phyloP scores from a whole-genome alignment of 768 basidiomycete species.

The Mycena polygramma region DNA sequence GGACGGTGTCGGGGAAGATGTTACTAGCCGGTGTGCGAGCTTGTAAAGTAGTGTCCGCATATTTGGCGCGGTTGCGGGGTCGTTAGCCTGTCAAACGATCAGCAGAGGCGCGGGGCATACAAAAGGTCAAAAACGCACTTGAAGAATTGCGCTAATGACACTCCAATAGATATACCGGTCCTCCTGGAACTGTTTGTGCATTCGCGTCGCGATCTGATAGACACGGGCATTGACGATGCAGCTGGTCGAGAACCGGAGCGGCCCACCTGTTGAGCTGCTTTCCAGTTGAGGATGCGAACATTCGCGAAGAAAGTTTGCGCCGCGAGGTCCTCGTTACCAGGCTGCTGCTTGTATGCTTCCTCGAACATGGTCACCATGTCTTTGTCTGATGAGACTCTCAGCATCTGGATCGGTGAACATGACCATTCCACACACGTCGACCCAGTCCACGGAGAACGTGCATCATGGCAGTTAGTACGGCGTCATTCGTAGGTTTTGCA shows the following conservation, averaged over 20 bases:
- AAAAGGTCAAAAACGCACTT: conserved; percentile 58
- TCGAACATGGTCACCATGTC: conserved; percentile 91
- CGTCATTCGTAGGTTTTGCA: conserved; percentile 78
- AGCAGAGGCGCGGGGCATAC: background rate
- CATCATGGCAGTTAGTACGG: conserved; percentile 83
- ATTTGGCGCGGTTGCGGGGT: conserved; percentile 67
- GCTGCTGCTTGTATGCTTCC: conserved; percentile 86
- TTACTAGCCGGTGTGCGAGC: conserved; percentile 81
- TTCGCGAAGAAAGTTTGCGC: conserved; percentile 90
- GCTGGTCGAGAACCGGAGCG: conserved; percentile 13
- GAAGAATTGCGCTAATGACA: conserved; percentile 82
- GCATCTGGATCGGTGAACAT: conserved; percentile 8
- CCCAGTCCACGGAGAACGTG: conserved; percentile 86
- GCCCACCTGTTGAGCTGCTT: conserved; percentile 83
- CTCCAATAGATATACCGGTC: conserved; percentile 89
- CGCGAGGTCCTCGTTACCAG: conserved; percentile 85
- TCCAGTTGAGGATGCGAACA: conserved; percentile 85
- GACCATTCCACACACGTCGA: conserved; percentile 59
- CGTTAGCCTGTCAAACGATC: conserved; percentile 68
- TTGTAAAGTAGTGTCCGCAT: conserved; percentile 81
- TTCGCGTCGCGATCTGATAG: conserved; percentile 77
- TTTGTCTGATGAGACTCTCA: conserved; percentile 59
- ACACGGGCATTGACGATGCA: conserved; percentile 15
- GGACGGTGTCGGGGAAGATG: conserved; percentile 72
- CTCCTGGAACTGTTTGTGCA: conserved; percentile 88